Evolutionary conservation across 1,284 basidiomycete genomes (phyloP), one percentile per base, ranked within the genome.

Genomic region (Cryptococcus jaspeensis): DNA sequence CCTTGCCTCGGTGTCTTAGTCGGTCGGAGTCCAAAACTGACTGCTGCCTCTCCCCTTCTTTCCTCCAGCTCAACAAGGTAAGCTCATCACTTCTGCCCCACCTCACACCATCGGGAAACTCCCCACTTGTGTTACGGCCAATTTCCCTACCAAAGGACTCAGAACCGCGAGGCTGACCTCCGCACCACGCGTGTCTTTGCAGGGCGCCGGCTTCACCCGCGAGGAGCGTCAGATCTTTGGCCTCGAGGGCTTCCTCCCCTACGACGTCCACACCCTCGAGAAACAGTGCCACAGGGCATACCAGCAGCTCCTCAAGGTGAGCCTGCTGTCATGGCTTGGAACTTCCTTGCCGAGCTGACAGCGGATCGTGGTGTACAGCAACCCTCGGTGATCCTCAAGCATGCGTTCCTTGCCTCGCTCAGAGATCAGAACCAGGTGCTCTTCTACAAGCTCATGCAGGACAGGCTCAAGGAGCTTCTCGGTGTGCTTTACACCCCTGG

Each of bases 191-290:
- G 32, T 40, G n/a, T n/a, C n/a, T 36, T 15, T 12, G 4, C 43
- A 79, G 70, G 81, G 89, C 44, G 89, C 87, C 0, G 90, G 84
- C 11, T 93, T 92, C 72, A 85, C 85, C 0, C 64, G 79, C 12
- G 79, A 84, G 49, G 89, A 92, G 75, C 83, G 90, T 52, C 54
- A 63, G 57, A 81, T 81, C 3, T 89, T 93, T 59, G 87, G 87
- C 5, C 80, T 93, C 3, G 83, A 82, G n/a, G 89, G 88, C 2
- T 84, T 89, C 39, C 79, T 94, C 3, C 91, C 90, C 1, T 84
- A 83, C 63, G 82, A 84, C 55, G 82, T 90, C 44, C 88, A 90
- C 72, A 83, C 83, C 18, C 81, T 92, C 37, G 87, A 91, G 56
- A 84, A 89, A 65, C 89, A 92, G 74, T 60, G 66, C 69, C 73